A percentile compares a stretch with the other conserved stretches of the same genome.
Evolutionary conservation across 768 basidiomycete genomes (phyloP).

Genomic region (Boletus sp.): DNA sequence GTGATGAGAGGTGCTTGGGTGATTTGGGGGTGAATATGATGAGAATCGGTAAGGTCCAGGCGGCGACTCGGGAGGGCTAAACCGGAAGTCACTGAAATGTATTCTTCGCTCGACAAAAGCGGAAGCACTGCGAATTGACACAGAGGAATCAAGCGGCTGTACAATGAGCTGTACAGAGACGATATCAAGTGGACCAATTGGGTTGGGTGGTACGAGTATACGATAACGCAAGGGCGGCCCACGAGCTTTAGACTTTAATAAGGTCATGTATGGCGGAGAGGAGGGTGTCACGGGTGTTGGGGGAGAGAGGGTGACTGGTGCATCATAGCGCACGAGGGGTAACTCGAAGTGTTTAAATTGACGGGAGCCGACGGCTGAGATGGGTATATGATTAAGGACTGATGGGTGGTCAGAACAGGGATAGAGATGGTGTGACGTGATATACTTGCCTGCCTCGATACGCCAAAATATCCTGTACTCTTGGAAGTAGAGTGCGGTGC

Average conservation of each 20-base stretch:
- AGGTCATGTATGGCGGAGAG: conserved; percentile 37
- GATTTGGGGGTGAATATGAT: conserved; percentile 17
- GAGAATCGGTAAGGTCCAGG: conserved; percentile 17
- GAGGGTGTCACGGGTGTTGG: conserved; percentile 34
- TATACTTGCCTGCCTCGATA: conserved; percentile 68
- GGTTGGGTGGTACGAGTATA: conserved; percentile 49
- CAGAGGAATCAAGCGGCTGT: conserved; percentile 53
- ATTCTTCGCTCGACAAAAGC: conserved; percentile 72
- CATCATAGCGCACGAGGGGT: conserved; percentile 66
- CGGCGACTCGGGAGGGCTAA: conserved; percentile 21
- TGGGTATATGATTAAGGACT: conserved; percentile 69
- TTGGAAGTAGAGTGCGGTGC: conserved; percentile 63
- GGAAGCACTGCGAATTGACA: conserved; percentile 59
- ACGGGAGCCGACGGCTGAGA: conserved; percentile 63
- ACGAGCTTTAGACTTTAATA: conserved; percentile 51
- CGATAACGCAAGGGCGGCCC: conserved; percentile 59
- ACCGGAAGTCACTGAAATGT: conserved; percentile 45
- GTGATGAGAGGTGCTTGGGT: conserved; percentile 30
- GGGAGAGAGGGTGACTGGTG: conserved; percentile 42
- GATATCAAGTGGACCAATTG: conserved; percentile 72
- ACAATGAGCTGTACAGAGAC: conserved; percentile 63
- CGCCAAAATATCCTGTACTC: conserved; percentile 82
- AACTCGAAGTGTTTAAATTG: conserved; percentile 71
- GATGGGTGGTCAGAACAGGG: conserved; percentile 18
- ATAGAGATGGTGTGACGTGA: not conserved